Percentiles rank a stretch among this genome's conserved stretches.
These are phyloP conservation scores for Kwoniella sp. DNA, from an alignment of 768 basidiomycete genomes.

Conservation along the genomic window DNA sequence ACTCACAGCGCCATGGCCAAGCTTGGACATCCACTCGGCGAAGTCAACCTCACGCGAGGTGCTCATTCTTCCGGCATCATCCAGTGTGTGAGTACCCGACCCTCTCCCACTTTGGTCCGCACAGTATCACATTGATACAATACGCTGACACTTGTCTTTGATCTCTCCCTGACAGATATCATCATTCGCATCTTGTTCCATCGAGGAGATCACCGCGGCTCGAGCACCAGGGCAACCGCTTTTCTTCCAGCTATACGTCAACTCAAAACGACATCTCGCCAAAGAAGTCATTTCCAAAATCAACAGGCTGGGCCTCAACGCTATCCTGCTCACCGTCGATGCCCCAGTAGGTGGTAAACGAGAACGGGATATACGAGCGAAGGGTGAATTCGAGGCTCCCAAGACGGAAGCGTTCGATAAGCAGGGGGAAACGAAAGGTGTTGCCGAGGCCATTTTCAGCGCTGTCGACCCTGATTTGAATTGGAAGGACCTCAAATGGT, in stretches of 20 bases:
- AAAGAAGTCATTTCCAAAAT: slow-evolving; percentile 67
- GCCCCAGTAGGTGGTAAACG: slow-evolving; percentile 80
- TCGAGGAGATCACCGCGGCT: slow-evolving; percentile 56
- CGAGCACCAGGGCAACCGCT: slow-evolving; percentile 45
- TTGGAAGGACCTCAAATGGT: slow-evolving; percentile 58
- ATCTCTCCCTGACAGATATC: slow-evolving; percentile 53
- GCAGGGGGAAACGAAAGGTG: slow-evolving; percentile 41
- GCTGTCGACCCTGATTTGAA: slow-evolving; percentile 56
- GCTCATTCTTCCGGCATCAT: slow-evolving; percentile 69
- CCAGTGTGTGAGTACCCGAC: slow-evolving; percentile 62
- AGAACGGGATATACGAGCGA: slow-evolving; percentile 48
- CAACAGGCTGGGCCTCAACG: slow-evolving; percentile 75
- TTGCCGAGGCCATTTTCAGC: slow-evolving; percentile 54
- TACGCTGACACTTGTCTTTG: no score
- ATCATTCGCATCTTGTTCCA: slow-evolving; percentile 53
- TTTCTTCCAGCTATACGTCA: slow-evolving; percentile 70
- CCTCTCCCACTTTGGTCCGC: no score
- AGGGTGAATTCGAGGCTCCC: slow-evolving; percentile 48
- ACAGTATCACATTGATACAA: no score
- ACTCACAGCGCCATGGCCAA: slow-evolving; percentile 50
- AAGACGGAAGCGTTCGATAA: slow-evolving; percentile 45
- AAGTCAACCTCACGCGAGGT: slow-evolving; percentile 75
- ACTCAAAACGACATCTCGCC: slow-evolving; percentile 60
- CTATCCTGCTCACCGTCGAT: slow-evolving; percentile 88
- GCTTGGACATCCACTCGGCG: slow-evolving; percentile 82